Evolutionary conservation across 2,329 filamentous ascomycete genomes (phyloP), one percentile per base, ranked within the genome.

Genomic region (Colletotrichum lupini): DNA sequence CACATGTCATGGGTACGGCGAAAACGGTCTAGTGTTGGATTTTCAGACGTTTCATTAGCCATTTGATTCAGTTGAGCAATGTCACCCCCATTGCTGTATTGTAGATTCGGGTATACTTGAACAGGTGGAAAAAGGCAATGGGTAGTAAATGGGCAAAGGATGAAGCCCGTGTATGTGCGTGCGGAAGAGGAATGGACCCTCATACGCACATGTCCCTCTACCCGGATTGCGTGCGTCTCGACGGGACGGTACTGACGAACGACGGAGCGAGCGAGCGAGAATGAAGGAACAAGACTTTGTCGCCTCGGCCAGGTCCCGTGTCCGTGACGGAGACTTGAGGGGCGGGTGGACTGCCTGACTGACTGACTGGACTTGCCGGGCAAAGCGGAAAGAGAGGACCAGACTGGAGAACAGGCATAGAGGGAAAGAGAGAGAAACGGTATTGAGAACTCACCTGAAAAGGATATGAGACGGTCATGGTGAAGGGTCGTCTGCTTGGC

Each of bases 1-100:
- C 93, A 86, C 97, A 98, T 84, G 92, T 95, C 87, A 98, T 92
- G 68, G 95, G 95, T 77, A 98, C 97, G 76, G 96, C 95, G 83
- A 98, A 98, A 76, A 96, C 93, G 74, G 96, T 97, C 93, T 98
- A 78, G 79, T 78, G 37, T 78, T 68, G 76, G 60, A 75, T 79
- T 80, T 79, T 74, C 75, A 72, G 76, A 67, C 65, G 78, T 82
- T 81, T 82, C 81, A 82, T 83, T 79, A 83, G 82, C 75, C 61
- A 60, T 55, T 55, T 64, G 37, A 42, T 42, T 19, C 37, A 42
- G 52, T 32, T 22, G 14, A 55, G 46, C 49, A 12, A 26, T n/a
- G 26, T 28, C 14, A 49, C 56, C 56, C 32, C 16, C 37, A 19
- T 19, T 7, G 3, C 37, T 42, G 14, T 42, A 6, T 42, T 19